Base-by-base conservation (phyloP, 805 yeast species). In the Nakazawaea siamensis region DNA sequence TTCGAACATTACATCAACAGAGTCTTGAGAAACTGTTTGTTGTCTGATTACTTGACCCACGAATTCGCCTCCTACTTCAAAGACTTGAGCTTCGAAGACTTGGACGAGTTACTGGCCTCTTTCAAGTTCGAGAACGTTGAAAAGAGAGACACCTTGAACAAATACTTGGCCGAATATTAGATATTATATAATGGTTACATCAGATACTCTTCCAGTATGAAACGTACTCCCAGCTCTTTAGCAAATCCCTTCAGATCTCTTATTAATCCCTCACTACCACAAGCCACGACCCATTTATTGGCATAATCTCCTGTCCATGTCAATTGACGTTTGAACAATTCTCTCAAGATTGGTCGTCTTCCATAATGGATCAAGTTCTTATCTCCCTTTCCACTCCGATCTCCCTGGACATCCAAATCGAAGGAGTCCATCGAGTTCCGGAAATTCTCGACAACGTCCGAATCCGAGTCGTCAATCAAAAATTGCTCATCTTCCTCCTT, bases 241-340 rank as follows among this genome's bases (percentile, higher is more conserved):
- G 74, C 66, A 57, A 72, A 57, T 3, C 14, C 33, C 24, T 51
- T 41, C 18, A 69, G 66, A 10, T 66, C 69, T 2, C 37, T 31
- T 27, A 70, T 62, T 41, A 77, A 50, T 0, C 62, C 41, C 2
- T 49, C 46, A 1, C 80, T 80, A 1, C 85, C 85, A 55, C 84
- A 76, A 1, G 76, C 66, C 13, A 76, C 52, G 0, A 75, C 48
- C 75, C 79, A 76, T 35, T 61, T 64, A 37, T 66, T 58, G 14
- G 57, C 61, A 16, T 46, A 40, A 25, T 62, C 62, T 2, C 49
- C 50, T 0, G 60, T 53, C 5, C 47, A 44, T n/a, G 44, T 33
- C 2, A 59, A 39, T 10, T 52, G 43, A 6, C 43, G 43, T 5
- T 52, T 47, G 18, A 73, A 47, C 1, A 59, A 35, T 4, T 38